phyloP scores from a whole-genome alignment of 495 filamentous ascomycete genomes.

The Elasticomyces elasticus region DNA sequence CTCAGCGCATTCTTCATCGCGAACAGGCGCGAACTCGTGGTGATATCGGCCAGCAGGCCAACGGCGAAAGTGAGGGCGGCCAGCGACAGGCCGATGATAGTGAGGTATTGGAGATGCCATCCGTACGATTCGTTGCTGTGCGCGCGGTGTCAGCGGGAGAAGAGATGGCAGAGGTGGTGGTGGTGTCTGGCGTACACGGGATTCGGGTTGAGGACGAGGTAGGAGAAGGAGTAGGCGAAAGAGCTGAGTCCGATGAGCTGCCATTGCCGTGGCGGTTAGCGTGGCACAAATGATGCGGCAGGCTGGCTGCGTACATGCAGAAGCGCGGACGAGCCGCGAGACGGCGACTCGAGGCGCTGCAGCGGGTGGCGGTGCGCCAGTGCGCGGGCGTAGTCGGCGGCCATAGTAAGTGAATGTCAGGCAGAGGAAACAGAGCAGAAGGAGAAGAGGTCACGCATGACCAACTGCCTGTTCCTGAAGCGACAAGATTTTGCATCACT shows the following conservation, averaged over 20 bases:
- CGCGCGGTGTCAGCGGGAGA: conserved; percentile 4
- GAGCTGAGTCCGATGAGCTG: conserved; percentile 49
- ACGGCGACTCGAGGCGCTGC: conserved; percentile 62
- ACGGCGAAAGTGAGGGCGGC: conserved; percentile 57
- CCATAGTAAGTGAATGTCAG: background rate
- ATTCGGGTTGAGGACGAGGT: conserved; percentile 37
- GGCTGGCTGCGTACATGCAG: conserved; percentile 48
- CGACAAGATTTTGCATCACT: no score
- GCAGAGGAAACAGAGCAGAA: background rate
- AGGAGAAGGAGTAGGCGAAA: conserved; percentile 61
- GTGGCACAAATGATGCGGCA: background rate
- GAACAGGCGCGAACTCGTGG: conserved; percentile 55
- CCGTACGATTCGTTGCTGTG: conserved; percentile 59
- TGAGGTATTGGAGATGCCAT: conserved; percentile 77
- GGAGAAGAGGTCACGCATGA: background rate
- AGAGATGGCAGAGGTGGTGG: background rate
- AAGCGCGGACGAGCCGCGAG: conserved; percentile 54
- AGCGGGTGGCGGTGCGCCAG: conserved; percentile 48
- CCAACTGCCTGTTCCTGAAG: background rate
- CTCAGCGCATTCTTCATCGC: conserved; percentile 62
- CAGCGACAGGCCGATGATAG: conserved; percentile 67
- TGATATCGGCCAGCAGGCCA: conserved; percentile 68
- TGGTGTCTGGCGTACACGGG: conserved; percentile 29
- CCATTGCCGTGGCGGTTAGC: conserved; percentile 13
- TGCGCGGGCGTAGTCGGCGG: conserved; percentile 7